phyloP scores from a whole-genome alignment of 768 basidiomycete species.

The Suillus variegatus region DNA sequence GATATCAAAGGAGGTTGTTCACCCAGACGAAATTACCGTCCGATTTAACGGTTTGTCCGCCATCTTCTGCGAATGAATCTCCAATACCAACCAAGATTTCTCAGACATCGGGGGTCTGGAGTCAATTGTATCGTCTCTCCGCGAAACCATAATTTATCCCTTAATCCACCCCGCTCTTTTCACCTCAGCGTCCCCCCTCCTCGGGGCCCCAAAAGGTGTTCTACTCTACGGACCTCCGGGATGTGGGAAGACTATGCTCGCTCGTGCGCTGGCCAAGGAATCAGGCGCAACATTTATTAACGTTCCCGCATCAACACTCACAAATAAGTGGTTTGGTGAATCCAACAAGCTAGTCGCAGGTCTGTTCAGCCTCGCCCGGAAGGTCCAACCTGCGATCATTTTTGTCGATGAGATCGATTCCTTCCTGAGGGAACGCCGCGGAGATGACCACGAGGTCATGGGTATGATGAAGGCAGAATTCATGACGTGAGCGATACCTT shows the following conservation, averaged over 20 bases:
- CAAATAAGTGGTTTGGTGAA: constrained; percentile 86
- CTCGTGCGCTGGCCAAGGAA: constrained; percentile 96
- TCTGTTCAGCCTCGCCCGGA: constrained; percentile 89
- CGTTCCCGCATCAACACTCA: constrained; percentile 71
- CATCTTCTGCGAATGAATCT: background rate
- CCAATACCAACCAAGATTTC: constrained; percentile 1
- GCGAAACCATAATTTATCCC: constrained; percentile 95
- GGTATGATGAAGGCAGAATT: constrained; percentile 99
- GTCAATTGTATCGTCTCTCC: constrained; percentile 81
- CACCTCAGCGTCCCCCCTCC: constrained; percentile 73
- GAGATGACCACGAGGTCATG: constrained; percentile 94
- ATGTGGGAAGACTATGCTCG: constrained; percentile 99
- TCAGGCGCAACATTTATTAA: constrained; percentile 97
- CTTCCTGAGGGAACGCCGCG: constrained; percentile 84
- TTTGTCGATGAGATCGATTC: constrained; percentile 99
- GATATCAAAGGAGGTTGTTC: constrained; percentile 84
- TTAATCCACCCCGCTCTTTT: constrained; percentile 90
- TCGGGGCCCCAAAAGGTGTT: constrained; percentile 94
- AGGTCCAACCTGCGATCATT: constrained; percentile 93
- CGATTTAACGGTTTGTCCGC: constrained; percentile 57
- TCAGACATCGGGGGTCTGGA: constrained; percentile 93
- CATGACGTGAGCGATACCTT: constrained; percentile 67
- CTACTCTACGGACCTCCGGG: constrained; percentile 96
- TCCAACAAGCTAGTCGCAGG: constrained; percentile 95
- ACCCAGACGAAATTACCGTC: constrained; percentile 84